Evolutionary conservation across 2,329 filamentous ascomycete genomes (phyloP).

Genomic region (Diplodia sapinea): DNA sequence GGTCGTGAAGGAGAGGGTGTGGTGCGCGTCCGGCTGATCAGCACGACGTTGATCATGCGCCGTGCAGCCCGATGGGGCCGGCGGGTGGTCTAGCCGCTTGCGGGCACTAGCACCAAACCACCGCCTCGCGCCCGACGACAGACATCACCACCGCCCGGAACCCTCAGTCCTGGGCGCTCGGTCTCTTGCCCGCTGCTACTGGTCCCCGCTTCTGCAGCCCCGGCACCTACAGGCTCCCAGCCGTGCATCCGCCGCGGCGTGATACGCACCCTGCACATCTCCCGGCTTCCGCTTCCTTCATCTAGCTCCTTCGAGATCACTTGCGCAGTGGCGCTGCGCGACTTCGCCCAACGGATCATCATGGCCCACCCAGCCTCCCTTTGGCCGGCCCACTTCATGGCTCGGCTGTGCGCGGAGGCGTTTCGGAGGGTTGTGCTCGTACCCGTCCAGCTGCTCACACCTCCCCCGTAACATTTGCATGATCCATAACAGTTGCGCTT

Average conservation of each 20-base stretch:
- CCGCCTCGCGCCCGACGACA: constrained; percentile 19
- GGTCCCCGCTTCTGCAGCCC: constrained; percentile 9
- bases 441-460: not conserved
- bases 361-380: not conserved
- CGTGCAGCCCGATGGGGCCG: constrained; percentile 14
- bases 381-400: not conserved
- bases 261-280: constrained; percentile 23
- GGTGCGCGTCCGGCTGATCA: constrained; percentile 30
- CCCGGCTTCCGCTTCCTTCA: constrained; percentile 22
- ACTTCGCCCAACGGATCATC: constrained; percentile 2
- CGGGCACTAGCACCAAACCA: constrained; percentile 11
- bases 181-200: not conserved
- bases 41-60: constrained; percentile 29
- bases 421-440: too few relatives aligned
- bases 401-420: too few relatives aligned
- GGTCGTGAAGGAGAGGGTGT: constrained; percentile 39
- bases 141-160: constrained; percentile 15
- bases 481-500: not conserved
- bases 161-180: not conserved
- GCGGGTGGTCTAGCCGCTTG: constrained; percentile 23
- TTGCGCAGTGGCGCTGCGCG: not conserved
- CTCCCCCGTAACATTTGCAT: not conserved
- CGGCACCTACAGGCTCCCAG: not conserved
- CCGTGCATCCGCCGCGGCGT: not conserved
- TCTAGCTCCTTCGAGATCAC: constrained; percentile 14